These are phyloP conservation scores for Pleurotus eryngii DNA, from an alignment of 768 basidiomycete species.

Conservation along the genomic window DNA sequence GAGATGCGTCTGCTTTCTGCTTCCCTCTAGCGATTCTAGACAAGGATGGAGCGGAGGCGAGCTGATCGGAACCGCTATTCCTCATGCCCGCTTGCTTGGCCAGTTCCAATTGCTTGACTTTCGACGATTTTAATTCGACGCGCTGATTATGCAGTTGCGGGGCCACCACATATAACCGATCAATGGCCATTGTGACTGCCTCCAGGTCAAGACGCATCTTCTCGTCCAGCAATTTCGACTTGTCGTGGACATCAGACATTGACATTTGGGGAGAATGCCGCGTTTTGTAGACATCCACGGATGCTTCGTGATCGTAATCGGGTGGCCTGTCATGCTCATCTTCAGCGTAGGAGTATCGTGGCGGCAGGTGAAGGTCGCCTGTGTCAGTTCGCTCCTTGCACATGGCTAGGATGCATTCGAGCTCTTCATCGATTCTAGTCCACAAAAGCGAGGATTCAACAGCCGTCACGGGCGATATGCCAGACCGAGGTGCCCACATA, in stretches of 20 bases:
- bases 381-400: constrained; percentile 57
- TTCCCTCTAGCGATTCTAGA: constrained; percentile 23
- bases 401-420: constrained; percentile 64
- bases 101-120: constrained; percentile 70
- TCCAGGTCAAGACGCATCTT: constrained; percentile 89
- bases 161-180: constrained; percentile 78
- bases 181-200: constrained; percentile 82
- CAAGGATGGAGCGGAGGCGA: constrained; percentile 10
- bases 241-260: constrained; percentile 12
- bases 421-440: constrained; percentile 69
- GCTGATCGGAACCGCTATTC: constrained; percentile 13
- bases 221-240: constrained; percentile 42
- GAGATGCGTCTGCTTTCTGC: constrained; percentile 37
- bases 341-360: constrained; percentile 33
- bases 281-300: constrained; percentile 20
- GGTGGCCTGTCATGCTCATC: constrained; percentile 45
- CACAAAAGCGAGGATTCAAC: constrained; percentile 70
- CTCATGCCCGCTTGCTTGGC: constrained; percentile 46
- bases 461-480: constrained; percentile 41
- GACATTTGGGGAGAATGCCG: constrained; percentile 23
- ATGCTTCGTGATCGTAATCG: constrained; percentile 50
- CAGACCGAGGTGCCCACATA: constrained; percentile 23
- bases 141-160: constrained; percentile 92
- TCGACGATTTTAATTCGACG: constrained; percentile 77
- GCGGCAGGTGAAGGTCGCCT: constrained; percentile 35